Evolutionary conservation across 169 alveolate species (phyloP).

Genomic region (Condylostoma magnum): DNA sequence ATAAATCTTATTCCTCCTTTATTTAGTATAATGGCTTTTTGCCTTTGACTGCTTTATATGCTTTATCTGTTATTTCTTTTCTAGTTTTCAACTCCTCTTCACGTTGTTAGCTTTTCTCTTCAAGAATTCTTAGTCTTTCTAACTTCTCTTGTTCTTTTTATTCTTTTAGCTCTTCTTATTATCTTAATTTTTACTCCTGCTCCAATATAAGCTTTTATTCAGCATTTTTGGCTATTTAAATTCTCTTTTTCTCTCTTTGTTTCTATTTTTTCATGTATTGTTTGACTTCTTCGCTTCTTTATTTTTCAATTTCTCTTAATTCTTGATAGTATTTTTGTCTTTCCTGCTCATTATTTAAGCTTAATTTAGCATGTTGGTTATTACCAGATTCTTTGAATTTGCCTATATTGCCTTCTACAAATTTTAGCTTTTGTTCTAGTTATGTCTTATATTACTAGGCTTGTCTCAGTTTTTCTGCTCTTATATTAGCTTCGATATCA

Average conservation of each 20-base stretch:
- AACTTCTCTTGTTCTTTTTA: no score
- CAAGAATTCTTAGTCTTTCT: no score
- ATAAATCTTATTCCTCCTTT: no score
- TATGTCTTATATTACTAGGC: background rate
- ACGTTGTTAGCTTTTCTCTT: no score
- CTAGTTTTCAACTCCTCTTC: no score
- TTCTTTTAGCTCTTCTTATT: no score
- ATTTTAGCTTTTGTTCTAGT: background rate
- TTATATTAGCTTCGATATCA: background rate
- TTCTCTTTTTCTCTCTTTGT: background rate
- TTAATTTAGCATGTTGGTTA: background rate
- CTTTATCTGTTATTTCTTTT: no score
- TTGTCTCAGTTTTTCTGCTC: background rate
- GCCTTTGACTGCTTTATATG: no score
- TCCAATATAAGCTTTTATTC: background rate
- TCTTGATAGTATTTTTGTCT: background rate
- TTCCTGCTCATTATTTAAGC: background rate
- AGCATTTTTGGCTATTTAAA: background rate
- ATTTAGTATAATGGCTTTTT: no score
- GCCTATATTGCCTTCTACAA: background rate
- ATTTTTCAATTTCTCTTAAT: background rate
- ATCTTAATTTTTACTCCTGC: background rate
- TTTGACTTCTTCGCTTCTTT: constrained; percentile 6
- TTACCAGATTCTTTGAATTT: background rate
- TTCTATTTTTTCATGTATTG: background rate